phyloP scores from a whole-genome alignment of 106 monocot species.

The Dactylorhiza incarnata region DNA sequence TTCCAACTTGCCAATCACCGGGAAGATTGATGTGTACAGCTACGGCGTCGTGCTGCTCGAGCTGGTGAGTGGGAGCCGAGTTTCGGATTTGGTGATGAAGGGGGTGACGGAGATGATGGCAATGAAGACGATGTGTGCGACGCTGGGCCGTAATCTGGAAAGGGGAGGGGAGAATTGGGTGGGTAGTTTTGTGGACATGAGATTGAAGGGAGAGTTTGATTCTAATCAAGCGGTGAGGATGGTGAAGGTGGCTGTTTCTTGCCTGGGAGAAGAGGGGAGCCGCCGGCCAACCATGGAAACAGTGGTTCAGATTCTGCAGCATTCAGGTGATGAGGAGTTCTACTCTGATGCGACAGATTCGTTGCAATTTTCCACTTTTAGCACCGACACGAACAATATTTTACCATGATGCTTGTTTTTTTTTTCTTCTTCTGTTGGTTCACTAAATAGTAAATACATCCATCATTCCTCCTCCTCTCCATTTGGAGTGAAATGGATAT shows the following conservation, averaged over 20 bases:
- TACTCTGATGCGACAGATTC: not conserved
- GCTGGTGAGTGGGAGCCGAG: slow-evolving; percentile 27
- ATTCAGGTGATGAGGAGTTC: slow-evolving; percentile 1
- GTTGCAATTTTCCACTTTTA: not conserved
- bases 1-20: slow-evolving; percentile 30
- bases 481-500: too few species aligned
- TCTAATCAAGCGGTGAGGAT: slow-evolving; percentile 7
- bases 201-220: slow-evolving; percentile 21
- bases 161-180: not conserved
- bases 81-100: slow-evolving; percentile 7
- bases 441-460: too few species aligned
- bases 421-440: too few species aligned
- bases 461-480: too few species aligned
- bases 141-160: slow-evolving; percentile 10
- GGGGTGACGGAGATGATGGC: slow-evolving; percentile 2
- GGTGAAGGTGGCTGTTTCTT: slow-evolving; percentile 20
- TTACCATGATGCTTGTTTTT: too few species aligned
- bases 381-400: not conserved
- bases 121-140: not conserved
- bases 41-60: slow-evolving; percentile 45
- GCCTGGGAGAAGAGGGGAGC: slow-evolving; percentile 28
- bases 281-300: slow-evolving; percentile 27
- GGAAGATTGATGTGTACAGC: slow-evolving; percentile 44
- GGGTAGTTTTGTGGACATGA: slow-evolving; percentile 7
- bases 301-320: slow-evolving; percentile 15